These are phyloP conservation scores for Tephrocybe sp. DNA, from an alignment of 768 basidiomycete genomes.

Conservation along the genomic window DNA sequence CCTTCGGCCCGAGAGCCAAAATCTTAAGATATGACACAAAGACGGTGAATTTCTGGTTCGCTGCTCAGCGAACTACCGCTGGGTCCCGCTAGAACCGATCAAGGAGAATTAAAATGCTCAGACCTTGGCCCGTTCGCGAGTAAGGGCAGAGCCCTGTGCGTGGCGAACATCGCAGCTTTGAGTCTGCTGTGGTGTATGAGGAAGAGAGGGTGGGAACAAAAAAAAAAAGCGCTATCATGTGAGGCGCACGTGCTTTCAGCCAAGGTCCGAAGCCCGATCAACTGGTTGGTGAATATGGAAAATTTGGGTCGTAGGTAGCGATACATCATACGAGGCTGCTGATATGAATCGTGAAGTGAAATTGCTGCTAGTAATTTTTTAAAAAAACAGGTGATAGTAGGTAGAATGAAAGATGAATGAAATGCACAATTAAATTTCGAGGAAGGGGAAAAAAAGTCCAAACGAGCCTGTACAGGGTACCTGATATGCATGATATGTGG, in stretches of 20 bases:
- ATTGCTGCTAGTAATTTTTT: no score
- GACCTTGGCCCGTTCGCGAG: constrained; percentile 83
- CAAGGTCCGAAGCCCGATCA: no score
- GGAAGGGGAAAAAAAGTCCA: no score
- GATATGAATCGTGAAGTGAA: no score
- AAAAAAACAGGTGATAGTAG: no score
- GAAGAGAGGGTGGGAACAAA: neutral
- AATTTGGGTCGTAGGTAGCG: no score
- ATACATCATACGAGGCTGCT: no score
- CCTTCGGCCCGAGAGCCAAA: constrained; percentile 32
- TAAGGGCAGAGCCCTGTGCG: constrained; percentile 42
- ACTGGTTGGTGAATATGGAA: no score
- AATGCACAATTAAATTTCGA: no score
- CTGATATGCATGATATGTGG: no score
- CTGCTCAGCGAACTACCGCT: constrained; percentile 54
- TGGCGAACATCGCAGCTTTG: constrained; percentile 72
- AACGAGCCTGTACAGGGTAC: no score
- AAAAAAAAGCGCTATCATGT: neutral
- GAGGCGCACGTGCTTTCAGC: neutral
- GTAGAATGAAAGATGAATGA: no score
- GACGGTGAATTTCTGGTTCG: constrained; percentile 65
- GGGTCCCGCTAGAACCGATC: constrained; percentile 65
- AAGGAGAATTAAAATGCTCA: constrained; percentile 68
- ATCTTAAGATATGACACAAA: constrained; percentile 40
- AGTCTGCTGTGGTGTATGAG: constrained; percentile 27